These are phyloP conservation scores for Epichloe typhina DNA, from an alignment of 2,329 filamentous ascomycete species.

Conservation along the genomic window DNA sequence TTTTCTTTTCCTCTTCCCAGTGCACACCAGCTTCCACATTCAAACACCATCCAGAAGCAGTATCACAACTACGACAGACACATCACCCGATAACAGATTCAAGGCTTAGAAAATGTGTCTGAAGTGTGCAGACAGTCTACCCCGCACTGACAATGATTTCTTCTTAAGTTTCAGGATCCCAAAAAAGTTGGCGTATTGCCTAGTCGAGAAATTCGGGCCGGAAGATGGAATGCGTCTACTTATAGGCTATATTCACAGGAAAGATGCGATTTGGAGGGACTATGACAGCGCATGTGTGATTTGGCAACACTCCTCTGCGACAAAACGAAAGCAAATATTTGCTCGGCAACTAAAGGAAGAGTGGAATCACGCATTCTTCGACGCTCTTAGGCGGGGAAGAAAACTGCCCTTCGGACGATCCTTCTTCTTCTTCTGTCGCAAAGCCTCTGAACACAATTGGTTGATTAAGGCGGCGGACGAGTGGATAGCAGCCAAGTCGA, in stretches of 20 bases:
- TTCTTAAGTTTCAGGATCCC: not conserved
- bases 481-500: not conserved
- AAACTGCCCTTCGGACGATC: no score
- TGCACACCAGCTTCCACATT: no score
- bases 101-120: not conserved
- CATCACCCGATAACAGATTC: no score
- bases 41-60: no score
- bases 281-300: not conserved
- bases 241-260: not conserved
- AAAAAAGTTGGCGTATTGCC: not conserved
- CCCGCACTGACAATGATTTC: not conserved
- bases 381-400: no score
- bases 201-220: not conserved
- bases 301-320: no score
- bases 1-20: no score
- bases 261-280: not conserved
- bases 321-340: not conserved
- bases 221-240: not conserved
- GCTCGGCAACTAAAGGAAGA: not conserved
- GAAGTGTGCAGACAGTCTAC: not conserved
- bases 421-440: no score
- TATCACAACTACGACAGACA: no score
- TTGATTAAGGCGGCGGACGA: accelerated
- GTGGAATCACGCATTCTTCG: not conserved
- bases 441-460: not conserved